Base-by-base conservation (phyloP, 331 rosid genomes). In the Acacia concinna region DNA sequence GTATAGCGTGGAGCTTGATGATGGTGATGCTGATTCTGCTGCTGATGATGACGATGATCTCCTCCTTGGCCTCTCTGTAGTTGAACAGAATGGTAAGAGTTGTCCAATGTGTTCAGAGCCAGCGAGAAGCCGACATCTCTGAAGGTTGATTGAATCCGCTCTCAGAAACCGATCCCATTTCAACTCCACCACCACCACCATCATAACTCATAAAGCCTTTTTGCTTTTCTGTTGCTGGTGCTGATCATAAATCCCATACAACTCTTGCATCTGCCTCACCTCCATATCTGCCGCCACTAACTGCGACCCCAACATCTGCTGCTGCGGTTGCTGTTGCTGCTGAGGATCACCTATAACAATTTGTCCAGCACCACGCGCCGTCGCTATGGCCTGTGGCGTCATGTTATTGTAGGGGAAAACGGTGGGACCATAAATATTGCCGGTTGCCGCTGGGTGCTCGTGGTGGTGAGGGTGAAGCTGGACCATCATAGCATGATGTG, bases 111-210 rank as follows among this genome's bases (percentile, higher is more conserved):
- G 0, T 88, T 92, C 38, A 89, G 74, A 41, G 88, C 85, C 73
- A 92, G 80, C 0, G 89, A 82, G 89, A 82, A 25, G 95, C 84
- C 5, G 83, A 64, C 73, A 76, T 31, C 7, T 63, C 85, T n/a
- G 66, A 38, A 8, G 54, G 14, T 49, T 84, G 87, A 40, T 43
- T 74, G 54, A 86, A 83, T 21, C 89, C 90, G 28, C 79, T 76
- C 3, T 21, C 78, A 1, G 79, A 31, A 10, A 68, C 75, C 14
- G 87, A 47, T 38, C n/a, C n/a, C n/a, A n/a, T n/a, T n/a, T n/a
- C n/a, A n/a, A n/a, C n/a, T n/a, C n/a, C n/a, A n/a, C n/a, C n/a
- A n/a, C 62, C 31, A 62, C 71, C 30, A 28, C 73, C 21, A 31
- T 74, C 82, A 6, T 78, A 82, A 47, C 89, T 80, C 56, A 74